phyloP scores from a whole-genome alignment of 768 basidiomycete species.

The Lactarius deliciosus region DNA sequence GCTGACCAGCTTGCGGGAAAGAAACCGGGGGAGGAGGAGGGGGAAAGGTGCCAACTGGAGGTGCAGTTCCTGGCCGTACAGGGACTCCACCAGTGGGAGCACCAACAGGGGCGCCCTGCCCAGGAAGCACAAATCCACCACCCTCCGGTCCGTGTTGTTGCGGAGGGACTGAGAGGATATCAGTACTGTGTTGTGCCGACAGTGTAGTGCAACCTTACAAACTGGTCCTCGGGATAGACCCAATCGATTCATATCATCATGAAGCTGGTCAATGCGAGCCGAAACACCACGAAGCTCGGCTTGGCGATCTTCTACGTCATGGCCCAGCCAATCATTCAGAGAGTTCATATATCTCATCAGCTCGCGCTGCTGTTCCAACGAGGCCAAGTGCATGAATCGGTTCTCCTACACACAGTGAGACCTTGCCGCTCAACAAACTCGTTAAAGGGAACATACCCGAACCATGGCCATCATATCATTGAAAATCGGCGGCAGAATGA shows the following conservation, averaged over 20 bases:
- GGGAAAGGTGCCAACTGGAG: not conserved
- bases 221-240: constrained; percentile 12
- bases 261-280: constrained; percentile 55
- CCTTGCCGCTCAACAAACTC: constrained; percentile 5
- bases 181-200: constrained; percentile 20
- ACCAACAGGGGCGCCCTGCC: constrained; percentile 4
- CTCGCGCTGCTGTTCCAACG: constrained; percentile 76
- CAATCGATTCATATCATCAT: constrained; percentile 47
- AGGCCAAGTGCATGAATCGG: constrained; percentile 67
- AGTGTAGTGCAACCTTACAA: constrained; percentile 2
- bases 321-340: constrained; percentile 76
- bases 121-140: constrained; percentile 20
- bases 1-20: constrained; percentile 5
- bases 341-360: constrained; percentile 76
- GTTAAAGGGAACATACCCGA: constrained; percentile 45
- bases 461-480: constrained; percentile 69
- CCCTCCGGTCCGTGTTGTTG: constrained; percentile 3
- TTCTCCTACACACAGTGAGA: constrained; percentile 55
- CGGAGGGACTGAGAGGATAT: constrained; percentile 8
- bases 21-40: constrained; percentile 8
- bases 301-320: constrained; percentile 78
- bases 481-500: constrained; percentile 60
- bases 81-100: not conserved
- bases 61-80: constrained; percentile 10
- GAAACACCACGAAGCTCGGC: constrained; percentile 66